phyloP scores from a whole-genome alignment of 2,329 filamentous ascomycete species.

The Talaromyces sp. region DNA sequence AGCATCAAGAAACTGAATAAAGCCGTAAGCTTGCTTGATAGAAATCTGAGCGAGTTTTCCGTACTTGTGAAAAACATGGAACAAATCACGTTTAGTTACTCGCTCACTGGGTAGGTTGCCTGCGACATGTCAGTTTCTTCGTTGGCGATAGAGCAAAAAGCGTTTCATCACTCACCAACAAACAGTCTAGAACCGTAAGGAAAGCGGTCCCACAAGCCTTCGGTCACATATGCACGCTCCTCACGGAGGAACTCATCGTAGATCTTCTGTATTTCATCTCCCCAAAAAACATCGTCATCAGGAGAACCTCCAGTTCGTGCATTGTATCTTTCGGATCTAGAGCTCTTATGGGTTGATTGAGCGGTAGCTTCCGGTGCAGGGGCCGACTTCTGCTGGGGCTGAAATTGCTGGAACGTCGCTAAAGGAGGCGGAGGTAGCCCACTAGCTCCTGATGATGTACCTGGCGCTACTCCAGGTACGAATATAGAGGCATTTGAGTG shows the following conservation, averaged over 20 bases:
- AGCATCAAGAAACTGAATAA: slow-evolving; percentile 84
- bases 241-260: slow-evolving; percentile 51
- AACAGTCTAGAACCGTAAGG: slow-evolving; percentile 48
- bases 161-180: slow-evolving; percentile 40
- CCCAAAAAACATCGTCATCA: slow-evolving; percentile 46
- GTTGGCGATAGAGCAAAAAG: background rate
- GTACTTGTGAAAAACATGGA: slow-evolving; percentile 81
- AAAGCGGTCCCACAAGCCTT: slow-evolving; percentile 52
- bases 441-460: slow-evolving; percentile 33
- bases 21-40: slow-evolving; percentile 94
- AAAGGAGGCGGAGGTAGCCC: slow-evolving; percentile 40
- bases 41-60: slow-evolving; percentile 90
- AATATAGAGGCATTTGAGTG: slow-evolving; percentile 20
- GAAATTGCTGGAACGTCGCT: slow-evolving; percentile 36
- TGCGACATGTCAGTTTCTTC: slow-evolving; percentile 31
- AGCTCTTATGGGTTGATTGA: slow-evolving; percentile 24
- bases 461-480: slow-evolving; percentile 35
- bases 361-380: slow-evolving; percentile 24
- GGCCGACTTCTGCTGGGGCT: slow-evolving; percentile 13
- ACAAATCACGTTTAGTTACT: slow-evolving; percentile 89
- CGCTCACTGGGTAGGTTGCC: slow-evolving; percentile 91
- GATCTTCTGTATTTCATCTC: slow-evolving; percentile 47
- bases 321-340: slow-evolving; percentile 27
- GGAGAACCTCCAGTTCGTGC: slow-evolving; percentile 23
- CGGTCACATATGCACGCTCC: slow-evolving; percentile 50